These are phyloP conservation scores for Arthrobotrys sphaeroides DNA, from an alignment of 2,329 filamentous ascomycete genomes.

Conservation along the genomic window DNA sequence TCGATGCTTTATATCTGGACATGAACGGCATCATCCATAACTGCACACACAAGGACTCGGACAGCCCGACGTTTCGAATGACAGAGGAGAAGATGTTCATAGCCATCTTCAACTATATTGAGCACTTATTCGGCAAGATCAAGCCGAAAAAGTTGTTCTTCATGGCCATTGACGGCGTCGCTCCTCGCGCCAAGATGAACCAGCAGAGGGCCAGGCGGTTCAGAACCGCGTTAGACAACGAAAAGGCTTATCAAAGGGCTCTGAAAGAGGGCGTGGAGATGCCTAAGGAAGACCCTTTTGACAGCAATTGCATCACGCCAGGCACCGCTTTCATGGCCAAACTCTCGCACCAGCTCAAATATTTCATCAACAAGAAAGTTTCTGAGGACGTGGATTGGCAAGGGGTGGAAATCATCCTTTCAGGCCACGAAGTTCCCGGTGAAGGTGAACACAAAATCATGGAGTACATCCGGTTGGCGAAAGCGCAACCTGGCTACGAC, in stretches of 20 bases:
- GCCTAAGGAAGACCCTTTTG: constrained; percentile 81
- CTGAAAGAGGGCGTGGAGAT: constrained; percentile 87
- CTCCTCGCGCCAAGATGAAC: constrained; percentile 99
- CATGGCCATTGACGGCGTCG: constrained; percentile 98
- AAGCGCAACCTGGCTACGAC: constrained; percentile 92
- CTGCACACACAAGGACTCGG: constrained; percentile 96
- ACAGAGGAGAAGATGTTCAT: constrained; percentile 99
- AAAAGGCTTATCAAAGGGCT: constrained; percentile 90
- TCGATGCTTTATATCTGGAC: constrained; percentile 94
- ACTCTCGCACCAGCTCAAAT: constrained; percentile 90
- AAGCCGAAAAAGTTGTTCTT: constrained; percentile 99
- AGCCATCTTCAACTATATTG: constrained; percentile 99
- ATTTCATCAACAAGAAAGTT: constrained; percentile 99
- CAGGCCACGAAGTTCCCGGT: constrained; percentile 95
- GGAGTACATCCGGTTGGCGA: constrained; percentile 98
- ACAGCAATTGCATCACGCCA: constrained; percentile 98
- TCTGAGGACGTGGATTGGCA: constrained; percentile 98
- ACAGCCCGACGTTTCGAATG: constrained; percentile 89
- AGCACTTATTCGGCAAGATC: constrained; percentile 97
- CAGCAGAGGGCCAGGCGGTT: constrained; percentile 96
- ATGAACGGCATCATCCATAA: constrained; percentile 99
- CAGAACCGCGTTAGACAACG: constrained; percentile 88
- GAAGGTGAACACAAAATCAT: constrained; percentile 99
- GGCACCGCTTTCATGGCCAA: constrained; percentile 99
- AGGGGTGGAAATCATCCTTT: constrained; percentile 92